A percentile compares a stretch with the other conserved stretches of the same genome.
These are phyloP conservation scores for Clarireedia paspali DNA, from an alignment of 2,329 filamentous ascomycete species.

Conservation along the genomic window DNA sequence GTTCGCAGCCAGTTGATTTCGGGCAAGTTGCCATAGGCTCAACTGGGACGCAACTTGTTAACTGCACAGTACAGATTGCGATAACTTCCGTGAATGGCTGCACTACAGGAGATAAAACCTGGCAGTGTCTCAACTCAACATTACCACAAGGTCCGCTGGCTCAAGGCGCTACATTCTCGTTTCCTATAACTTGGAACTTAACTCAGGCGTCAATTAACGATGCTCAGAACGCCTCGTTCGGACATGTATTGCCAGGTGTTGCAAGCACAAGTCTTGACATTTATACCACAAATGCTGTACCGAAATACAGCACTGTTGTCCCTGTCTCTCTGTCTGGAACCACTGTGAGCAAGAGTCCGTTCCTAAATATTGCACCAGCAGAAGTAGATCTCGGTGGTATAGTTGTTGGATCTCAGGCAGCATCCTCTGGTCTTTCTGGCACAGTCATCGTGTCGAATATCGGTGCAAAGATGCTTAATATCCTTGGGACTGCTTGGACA, in stretches of 20 bases:
- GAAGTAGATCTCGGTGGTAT: constrained; percentile 42
- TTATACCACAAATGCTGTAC: constrained; percentile 35
- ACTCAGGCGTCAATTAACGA: constrained; percentile 22
- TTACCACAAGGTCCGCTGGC: constrained; percentile 32
- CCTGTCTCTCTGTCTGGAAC: constrained; percentile 31
- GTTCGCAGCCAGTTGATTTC: constrained; percentile 31
- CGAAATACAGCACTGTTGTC: constrained; percentile 29
- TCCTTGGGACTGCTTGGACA: not conserved
- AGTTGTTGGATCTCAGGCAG: constrained; percentile 34
- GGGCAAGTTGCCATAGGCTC: constrained; percentile 26
- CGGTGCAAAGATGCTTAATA: not conserved
- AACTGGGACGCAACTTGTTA: constrained; percentile 21
- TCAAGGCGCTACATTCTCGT: constrained; percentile 32
- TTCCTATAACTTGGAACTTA: constrained; percentile 39
- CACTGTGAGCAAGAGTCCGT: constrained; percentile 28
- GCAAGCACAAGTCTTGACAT: constrained; percentile 28
- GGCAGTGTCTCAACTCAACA: constrained; percentile 32
- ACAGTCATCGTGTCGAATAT: constrained; percentile 35
- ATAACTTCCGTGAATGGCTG: constrained; percentile 26
- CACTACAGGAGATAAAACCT: constrained; percentile 31
- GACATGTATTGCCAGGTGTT: constrained; percentile 3
- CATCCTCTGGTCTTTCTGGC: constrained; percentile 26
- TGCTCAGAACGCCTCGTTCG: constrained; percentile 21
- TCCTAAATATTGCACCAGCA: constrained; percentile 27
- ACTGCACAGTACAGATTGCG: constrained; percentile 30